phyloP scores from a whole-genome alignment of 108 stramenopile species.

The Nitzschia putrida region DNA sequence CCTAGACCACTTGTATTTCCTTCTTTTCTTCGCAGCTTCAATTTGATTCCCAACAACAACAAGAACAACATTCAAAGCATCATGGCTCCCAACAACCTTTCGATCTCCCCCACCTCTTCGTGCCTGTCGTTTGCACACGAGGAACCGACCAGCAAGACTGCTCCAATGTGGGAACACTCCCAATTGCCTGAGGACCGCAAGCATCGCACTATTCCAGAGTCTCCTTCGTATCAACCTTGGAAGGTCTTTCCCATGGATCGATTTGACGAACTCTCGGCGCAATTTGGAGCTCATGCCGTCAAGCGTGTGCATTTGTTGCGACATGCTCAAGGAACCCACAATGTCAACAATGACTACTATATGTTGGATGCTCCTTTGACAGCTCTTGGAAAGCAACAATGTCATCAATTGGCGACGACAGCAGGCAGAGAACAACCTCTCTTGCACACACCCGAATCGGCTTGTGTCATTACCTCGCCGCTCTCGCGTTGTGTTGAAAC shows the following conservation, averaged over 20 bases:
- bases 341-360: conserved; percentile 51
- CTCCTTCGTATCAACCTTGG: conserved; percentile 12
- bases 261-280: conserved; percentile 9
- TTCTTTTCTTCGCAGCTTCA: too few species aligned
- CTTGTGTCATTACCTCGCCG: conserved; percentile 56
- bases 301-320: conserved; percentile 59
- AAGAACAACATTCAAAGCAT: too few species aligned
- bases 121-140: too few species aligned
- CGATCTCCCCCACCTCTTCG: too few species aligned
- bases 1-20: too few species aligned
- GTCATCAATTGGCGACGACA: conserved; percentile 34
- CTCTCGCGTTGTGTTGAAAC: conserved; percentile 72
- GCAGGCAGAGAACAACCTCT: conserved; percentile 1
- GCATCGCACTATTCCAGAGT: too few species aligned
- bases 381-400: conserved; percentile 38
- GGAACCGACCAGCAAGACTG: too few species aligned
- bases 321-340: conserved; percentile 76
- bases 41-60: too few species aligned
- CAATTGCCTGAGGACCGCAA: too few species aligned
- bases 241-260: conserved; percentile 29
- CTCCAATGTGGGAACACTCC: too few species aligned
- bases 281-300: conserved; percentile 20
- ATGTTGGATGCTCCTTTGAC: conserved; percentile 59
- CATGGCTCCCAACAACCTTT: too few species aligned
- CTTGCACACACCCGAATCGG: conserved; percentile 17